phyloP scores from a whole-genome alignment of 768 basidiomycete genomes.

The Mycena kentingensis region DNA sequence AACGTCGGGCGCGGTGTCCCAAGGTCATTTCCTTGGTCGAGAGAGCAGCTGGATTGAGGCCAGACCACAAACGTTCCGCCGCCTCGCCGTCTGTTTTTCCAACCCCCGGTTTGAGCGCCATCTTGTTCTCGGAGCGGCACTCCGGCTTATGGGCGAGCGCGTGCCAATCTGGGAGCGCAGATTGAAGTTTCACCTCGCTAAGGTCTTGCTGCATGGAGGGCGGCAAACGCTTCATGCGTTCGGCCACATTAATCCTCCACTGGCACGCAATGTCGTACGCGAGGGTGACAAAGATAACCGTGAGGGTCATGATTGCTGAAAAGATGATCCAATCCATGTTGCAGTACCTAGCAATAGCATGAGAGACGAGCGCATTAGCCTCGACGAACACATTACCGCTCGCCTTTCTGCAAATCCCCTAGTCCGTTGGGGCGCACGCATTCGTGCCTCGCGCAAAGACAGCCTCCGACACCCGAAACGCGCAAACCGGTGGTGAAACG shows the following conservation, averaged over 20 bases:
- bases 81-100: conserved; percentile 3
- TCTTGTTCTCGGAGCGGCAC: conserved; percentile 11
- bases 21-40: conserved; percentile 33
- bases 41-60: conserved; percentile 21
- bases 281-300: not conserved
- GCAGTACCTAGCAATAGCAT: not conserved
- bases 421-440: not conserved
- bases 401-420: not conserved
- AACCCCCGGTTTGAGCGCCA: conserved; percentile 10
- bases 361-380: not conserved
- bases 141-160: not conserved
- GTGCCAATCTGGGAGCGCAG: not conserved
- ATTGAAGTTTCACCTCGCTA: no score
- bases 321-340: not conserved
- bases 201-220: no score
- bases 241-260: not conserved
- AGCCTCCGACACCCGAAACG: no score
- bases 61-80: conserved; percentile 26
- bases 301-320: not conserved
- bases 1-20: conserved; percentile 21
- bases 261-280: no score
- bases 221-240: not conserved
- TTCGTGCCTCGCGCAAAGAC: not conserved
- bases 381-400: not conserved
- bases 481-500: no score